Conservation (phyloP, 2,329 filamentous ascomycete genomes). For the Aureobasidium leucospermi region DNA sequence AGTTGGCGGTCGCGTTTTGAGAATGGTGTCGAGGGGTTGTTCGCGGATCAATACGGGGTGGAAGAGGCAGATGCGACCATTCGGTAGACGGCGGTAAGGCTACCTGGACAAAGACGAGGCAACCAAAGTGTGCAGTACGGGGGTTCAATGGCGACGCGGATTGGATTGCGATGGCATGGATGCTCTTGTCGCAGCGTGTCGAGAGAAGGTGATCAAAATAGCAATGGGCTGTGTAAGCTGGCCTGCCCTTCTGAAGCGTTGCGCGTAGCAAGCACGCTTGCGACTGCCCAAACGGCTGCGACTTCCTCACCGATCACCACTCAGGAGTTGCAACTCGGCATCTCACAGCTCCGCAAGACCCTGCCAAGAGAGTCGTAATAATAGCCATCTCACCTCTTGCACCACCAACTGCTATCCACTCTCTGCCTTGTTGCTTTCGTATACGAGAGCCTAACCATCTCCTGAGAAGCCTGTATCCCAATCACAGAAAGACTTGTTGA, state of each 20-base stretch:
- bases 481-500: too few species aligned
- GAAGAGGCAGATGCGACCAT: conserved; percentile 13
- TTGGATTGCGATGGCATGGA: neutral
- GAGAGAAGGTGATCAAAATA: neutral
- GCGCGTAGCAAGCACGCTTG: neutral
- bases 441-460: too few species aligned
- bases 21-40: neutral
- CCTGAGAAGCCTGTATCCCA: too few species aligned
- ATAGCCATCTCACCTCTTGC: neutral
- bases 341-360: neutral
- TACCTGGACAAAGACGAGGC: neutral
- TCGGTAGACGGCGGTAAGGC: conserved; percentile 6
- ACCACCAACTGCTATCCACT: neutral
- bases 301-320: neutral
- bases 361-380: neutral
- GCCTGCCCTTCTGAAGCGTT: neutral
- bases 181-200: neutral
- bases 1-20: conserved; percentile 8
- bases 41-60: neutral
- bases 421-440: neutral
- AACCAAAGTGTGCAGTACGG: neutral
- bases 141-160: neutral
- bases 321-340: neutral
- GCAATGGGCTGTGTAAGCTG: conserved; percentile 7
- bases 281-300: neutral